Evolutionary conservation across 1,284 basidiomycete species (phyloP).

Genomic region (Puccinia hordei): DNA sequence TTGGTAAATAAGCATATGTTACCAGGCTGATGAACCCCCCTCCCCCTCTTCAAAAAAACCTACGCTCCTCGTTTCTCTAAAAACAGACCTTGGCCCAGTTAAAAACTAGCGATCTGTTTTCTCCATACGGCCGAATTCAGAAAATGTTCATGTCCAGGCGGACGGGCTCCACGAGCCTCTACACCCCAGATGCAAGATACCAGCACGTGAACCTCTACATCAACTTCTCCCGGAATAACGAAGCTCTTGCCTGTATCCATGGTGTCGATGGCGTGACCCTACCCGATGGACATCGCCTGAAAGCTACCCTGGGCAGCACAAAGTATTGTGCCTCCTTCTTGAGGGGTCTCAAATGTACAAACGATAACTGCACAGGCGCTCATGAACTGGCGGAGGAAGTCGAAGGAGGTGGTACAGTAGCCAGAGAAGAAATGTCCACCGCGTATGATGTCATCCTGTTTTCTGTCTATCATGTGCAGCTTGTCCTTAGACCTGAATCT

Average conservation of each 20-base stretch:
- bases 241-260: slow-evolving; percentile 66
- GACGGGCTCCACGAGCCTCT: too few relatives aligned
- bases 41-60: too few relatives aligned
- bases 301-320: slow-evolving; percentile 75
- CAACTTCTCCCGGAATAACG: slow-evolving; percentile 90
- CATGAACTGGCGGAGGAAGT: slow-evolving; percentile 99
- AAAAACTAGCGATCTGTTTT: too few relatives aligned
- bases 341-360: slow-evolving; percentile 80
- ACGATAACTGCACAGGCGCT: slow-evolving; percentile 86
- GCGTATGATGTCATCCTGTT: slow-evolving; percentile 33
- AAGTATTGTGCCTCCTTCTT: slow-evolving; percentile 98
- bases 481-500: background rate
- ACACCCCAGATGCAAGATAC: slow-evolving; percentile 49
- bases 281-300: too few relatives aligned
- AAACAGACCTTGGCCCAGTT: slow-evolving; percentile 80
- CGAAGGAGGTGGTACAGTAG: slow-evolving; percentile 68
- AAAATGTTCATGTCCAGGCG: too few relatives aligned
- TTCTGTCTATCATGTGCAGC: too few relatives aligned
- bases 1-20: background rate
- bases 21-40: background rate
- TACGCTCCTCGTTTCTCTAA: too few relatives aligned
- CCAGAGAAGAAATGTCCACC: slow-evolving; percentile 50
- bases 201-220: slow-evolving; percentile 64
- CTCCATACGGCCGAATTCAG: slow-evolving; percentile 61
- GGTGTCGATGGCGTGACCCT: too few relatives aligned